Conservation (phyloP, 164 flowering plant species). For the grape (Vitis vinifera) region ASM3070453v1 NC_081813.1:10597501-10598000, state of each 20-base stretch:
- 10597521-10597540: slow-evolving; percentile 53
- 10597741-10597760: slow-evolving; percentile 47
- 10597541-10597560: slow-evolving; percentile 36
- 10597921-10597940: not conserved
- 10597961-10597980: not conserved
- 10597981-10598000: slow-evolving; percentile 20
- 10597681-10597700: slow-evolving; percentile 70
- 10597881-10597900: slow-evolving; percentile 11
- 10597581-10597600: slow-evolving; percentile 12
- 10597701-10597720: slow-evolving; percentile 62
- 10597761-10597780: slow-evolving; percentile 12
- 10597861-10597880: slow-evolving; percentile 36
- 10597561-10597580: slow-evolving; percentile 46
- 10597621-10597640: not conserved
- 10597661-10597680: slow-evolving; percentile 49
- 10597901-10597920: not conserved
- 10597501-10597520: slow-evolving; percentile 41
- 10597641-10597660: slow-evolving; percentile 39
- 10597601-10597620: not conserved
- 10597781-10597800: not conserved
- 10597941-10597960: not conserved
- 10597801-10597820: slow-evolving; percentile 21
- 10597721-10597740: slow-evolving; percentile 58
- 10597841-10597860: slow-evolving; percentile 7
- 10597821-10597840: slow-evolving; percentile 31